These are phyloP conservation scores for Xylariaceae sp. DNA, from an alignment of 2,329 filamentous ascomycete genomes.

Conservation along the genomic window DNA sequence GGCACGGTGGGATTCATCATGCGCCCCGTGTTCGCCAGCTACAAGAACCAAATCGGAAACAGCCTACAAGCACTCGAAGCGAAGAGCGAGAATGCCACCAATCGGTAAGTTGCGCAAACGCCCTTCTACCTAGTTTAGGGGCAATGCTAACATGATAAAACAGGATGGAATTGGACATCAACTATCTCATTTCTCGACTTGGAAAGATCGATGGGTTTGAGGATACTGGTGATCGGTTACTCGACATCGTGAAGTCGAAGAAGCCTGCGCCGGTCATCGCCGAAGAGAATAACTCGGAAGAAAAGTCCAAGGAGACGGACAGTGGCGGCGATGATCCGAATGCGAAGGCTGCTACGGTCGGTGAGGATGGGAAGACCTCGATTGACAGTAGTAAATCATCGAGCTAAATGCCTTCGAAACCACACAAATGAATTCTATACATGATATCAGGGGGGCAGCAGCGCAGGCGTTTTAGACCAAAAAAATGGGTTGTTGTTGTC, in stretches of 20 bases:
- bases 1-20: conserved; percentile 76
- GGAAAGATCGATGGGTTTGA: conserved; percentile 74
- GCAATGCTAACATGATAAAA: conserved; percentile 4
- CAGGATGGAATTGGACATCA: conserved; percentile 72
- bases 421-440: conserved; percentile 5
- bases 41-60: conserved; percentile 70
- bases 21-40: conserved; percentile 75
- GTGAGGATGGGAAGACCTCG: conserved; percentile 1
- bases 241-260: conserved; percentile 60
- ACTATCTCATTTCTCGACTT: conserved; percentile 65
- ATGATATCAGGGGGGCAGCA: conserved; percentile 11
- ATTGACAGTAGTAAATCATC: conserved; percentile 16
- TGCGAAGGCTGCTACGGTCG: background rate
- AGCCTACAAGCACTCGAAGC: conserved; percentile 62
- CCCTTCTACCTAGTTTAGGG: background rate
- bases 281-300: conserved; percentile 13
- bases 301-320: conserved; percentile 6
- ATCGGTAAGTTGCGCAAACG: conserved; percentile 52
- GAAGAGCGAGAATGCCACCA: conserved; percentile 60
- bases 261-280: conserved; percentile 26
- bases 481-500: background rate
- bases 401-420: conserved; percentile 8
- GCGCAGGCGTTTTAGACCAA: conserved; percentile 23
- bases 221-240: conserved; percentile 64
- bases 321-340: background rate